Percentiles rank a stretch among this genome's conserved stretches.
phyloP scores from a whole-genome alignment of 2,329 filamentous ascomycete genomes.

The Ceratocystis eucalypticola region DNA sequence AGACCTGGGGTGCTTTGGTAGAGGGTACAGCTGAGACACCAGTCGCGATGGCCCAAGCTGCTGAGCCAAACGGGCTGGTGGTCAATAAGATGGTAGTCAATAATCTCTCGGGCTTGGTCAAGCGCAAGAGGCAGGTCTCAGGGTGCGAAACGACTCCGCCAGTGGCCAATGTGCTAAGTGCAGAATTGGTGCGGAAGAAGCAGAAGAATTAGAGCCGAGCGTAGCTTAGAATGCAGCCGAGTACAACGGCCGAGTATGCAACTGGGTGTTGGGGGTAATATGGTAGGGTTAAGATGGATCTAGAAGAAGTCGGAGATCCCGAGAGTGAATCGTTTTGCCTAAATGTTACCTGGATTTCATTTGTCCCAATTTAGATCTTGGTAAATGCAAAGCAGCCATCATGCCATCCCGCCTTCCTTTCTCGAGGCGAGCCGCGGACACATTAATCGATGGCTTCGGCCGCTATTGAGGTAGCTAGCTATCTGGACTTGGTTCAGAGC shows the following conservation, averaged over 20 bases:
- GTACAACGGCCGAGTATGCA: background rate
- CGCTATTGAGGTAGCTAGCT: background rate
- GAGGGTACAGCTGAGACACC: constrained; percentile 13
- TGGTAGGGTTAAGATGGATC: background rate
- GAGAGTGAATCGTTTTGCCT: background rate
- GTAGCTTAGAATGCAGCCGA: background rate
- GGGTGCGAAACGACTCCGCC: constrained; percentile 16
- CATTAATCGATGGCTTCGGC: background rate
- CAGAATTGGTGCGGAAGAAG: constrained; percentile 44
- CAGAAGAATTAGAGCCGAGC: constrained; percentile 29
- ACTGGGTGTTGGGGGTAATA: background rate
- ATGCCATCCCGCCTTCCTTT: background rate
- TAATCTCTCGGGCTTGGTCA: constrained; percentile 37
- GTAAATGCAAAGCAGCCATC: background rate
- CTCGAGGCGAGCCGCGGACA: background rate
- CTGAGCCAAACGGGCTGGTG: background rate
- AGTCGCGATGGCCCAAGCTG: constrained; percentile 12
- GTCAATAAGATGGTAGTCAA: constrained; percentile 27
- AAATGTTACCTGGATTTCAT: background rate
- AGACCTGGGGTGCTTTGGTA: constrained; percentile 13
- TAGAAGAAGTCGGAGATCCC: background rate
- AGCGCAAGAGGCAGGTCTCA: constrained; percentile 28
- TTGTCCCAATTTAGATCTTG: background rate
- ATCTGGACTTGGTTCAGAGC: background rate
- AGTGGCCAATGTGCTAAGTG: constrained; percentile 35